These are phyloP conservation scores for Pleurozium schreberi DNA, from an alignment of 225 moss, liverwort and hornwort species.

Conservation along the genomic window DNA sequence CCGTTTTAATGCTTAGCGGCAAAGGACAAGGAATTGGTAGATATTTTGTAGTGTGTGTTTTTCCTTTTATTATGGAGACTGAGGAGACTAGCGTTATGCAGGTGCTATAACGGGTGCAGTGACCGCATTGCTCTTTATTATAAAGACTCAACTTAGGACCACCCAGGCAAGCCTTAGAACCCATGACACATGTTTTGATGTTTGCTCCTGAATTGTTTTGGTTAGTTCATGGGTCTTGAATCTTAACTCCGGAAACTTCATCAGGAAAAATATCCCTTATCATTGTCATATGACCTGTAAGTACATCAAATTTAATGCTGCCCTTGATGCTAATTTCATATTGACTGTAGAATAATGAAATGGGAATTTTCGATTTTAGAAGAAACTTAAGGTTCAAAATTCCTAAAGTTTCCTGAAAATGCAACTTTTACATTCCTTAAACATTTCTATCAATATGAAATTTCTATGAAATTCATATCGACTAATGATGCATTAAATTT, in stretches of 20 bases:
- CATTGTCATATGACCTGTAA: not conserved
- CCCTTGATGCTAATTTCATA: not conserved
- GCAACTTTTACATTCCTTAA: not conserved
- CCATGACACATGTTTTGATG: not conserved
- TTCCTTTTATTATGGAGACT: not conserved
- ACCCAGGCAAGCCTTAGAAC: slow-evolving; percentile 27
- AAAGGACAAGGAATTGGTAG: not conserved
- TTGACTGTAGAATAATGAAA: not conserved
- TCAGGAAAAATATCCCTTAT: not conserved
- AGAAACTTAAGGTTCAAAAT: not conserved
- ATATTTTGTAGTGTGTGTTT: not conserved
- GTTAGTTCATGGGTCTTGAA: not conserved
- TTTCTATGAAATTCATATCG: not conserved
- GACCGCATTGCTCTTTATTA: slow-evolving; percentile 72
- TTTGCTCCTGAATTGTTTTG: not conserved
- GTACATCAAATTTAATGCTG: not conserved
- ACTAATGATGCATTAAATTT: not conserved
- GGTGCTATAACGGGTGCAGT: slow-evolving; percentile 76
- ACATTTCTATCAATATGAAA: not conserved
- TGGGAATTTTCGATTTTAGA: too few species aligned
- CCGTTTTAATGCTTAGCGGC: not conserved
- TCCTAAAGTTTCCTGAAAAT: not conserved
- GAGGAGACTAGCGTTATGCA: slow-evolving; percentile 2
- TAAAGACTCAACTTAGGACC: slow-evolving; percentile 62
- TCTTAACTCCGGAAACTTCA: not conserved